Conservation (phyloP, 2,329 filamentous ascomycete genomes). For the Nemania sp. region DNA sequence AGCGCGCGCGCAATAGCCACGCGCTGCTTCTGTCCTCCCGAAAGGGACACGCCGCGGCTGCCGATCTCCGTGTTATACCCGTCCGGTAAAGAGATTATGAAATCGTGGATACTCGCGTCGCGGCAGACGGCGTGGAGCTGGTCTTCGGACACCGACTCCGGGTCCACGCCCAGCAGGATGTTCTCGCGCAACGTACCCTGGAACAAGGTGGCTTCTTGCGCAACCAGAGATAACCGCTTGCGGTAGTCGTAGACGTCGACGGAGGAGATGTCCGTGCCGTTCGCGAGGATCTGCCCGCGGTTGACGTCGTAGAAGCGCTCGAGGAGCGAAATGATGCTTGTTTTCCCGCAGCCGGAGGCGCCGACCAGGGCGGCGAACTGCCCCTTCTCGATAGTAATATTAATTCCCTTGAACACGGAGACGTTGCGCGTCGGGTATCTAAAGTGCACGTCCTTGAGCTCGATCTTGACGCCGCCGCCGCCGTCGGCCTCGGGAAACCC, state of each 20-base stretch:
- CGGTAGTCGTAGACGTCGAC: slow-evolving; percentile 67
- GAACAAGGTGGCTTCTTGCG: slow-evolving; percentile 75
- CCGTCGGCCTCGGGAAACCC: slow-evolving; percentile 50
- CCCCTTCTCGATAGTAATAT: slow-evolving; percentile 66
- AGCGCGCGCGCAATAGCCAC: slow-evolving; percentile 71
- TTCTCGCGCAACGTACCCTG: slow-evolving; percentile 66
- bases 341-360: slow-evolving; percentile 72
- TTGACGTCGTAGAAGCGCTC: slow-evolving; percentile 73
- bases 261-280: slow-evolving; percentile 60
- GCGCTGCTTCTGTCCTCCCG: slow-evolving; percentile 74
- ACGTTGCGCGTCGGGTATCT: slow-evolving; percentile 61
- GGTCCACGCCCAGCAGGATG: slow-evolving; percentile 65
- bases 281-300: slow-evolving; percentile 66
- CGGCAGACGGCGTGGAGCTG: slow-evolving; percentile 57
- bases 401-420: slow-evolving; percentile 62
- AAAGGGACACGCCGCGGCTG: slow-evolving; percentile 66
- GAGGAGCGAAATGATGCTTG: slow-evolving; percentile 67
- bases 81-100: slow-evolving; percentile 67
- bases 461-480: slow-evolving; percentile 57
- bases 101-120: slow-evolving; percentile 71
- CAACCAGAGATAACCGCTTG: slow-evolving; percentile 67
- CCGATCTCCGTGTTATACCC: slow-evolving; percentile 71
- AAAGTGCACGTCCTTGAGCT: slow-evolving; percentile 61
- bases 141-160: slow-evolving; percentile 54
- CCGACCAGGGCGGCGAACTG: slow-evolving; percentile 74